phyloP scores from a whole-genome alignment of 768 basidiomycete genomes.

The Boletales sp. region DNA sequence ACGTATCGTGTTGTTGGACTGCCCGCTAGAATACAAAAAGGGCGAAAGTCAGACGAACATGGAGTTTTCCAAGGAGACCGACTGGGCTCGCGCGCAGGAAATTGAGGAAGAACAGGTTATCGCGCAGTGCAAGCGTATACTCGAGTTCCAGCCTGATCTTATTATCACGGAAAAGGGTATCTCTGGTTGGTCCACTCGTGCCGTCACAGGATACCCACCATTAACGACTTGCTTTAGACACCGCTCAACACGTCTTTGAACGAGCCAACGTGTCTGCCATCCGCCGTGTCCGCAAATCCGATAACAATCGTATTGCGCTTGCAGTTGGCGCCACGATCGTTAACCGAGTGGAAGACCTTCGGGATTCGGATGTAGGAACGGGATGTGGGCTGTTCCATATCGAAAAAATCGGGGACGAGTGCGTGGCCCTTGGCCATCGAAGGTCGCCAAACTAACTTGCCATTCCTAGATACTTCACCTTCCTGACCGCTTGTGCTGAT shows the following conservation, averaged over 20 bases:
- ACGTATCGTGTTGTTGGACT: constrained; percentile 85
- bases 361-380: constrained; percentile 89
- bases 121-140: constrained; percentile 72
- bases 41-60: constrained; percentile 98
- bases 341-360: constrained; percentile 91
- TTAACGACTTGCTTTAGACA: constrained; percentile 47
- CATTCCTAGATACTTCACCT: constrained; percentile 83
- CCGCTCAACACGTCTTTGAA: constrained; percentile 87
- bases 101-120: constrained; percentile 98
- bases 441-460: neutral
- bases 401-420: constrained; percentile 97
- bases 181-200: constrained; percentile 57
- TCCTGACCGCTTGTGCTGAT: constrained; percentile 84
- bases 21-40: constrained; percentile 98
- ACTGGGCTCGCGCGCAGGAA: constrained; percentile 89
- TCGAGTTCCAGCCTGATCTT: constrained; percentile 94
- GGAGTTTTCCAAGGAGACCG: constrained; percentile 90
- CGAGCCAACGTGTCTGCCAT: constrained; percentile 89
- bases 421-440: constrained; percentile 9
- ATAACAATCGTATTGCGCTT: constrained; percentile 97
- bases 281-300: constrained; percentile 96
- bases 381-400: constrained; percentile 94
- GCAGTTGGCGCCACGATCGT: constrained; percentile 96
- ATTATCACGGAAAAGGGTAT: constrained; percentile 98
- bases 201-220: neutral